Evolutionary conservation across 208 protist species (phyloP), one percentile per base, ranked within the genome.

Genomic region (Trypanosoma grayi): DNA sequence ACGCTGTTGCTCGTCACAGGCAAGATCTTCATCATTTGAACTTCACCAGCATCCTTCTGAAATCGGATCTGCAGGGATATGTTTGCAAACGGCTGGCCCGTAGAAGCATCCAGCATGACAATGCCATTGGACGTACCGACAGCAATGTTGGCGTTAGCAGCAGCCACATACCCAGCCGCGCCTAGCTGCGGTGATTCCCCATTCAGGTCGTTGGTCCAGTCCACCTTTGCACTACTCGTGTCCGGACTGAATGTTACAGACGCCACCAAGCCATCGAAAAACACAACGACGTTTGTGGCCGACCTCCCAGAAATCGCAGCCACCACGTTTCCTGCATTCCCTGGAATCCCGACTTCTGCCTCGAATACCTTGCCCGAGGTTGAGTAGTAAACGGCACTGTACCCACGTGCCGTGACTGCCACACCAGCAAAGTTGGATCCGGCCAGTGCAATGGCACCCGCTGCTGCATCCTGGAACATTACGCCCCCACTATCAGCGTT

Each of bases 81-180:
- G 48, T 51, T 69, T 30, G 25, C 8, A 45, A 69, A 60, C 20
- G 22, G 48, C n/a, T 52, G 28, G 11, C 55, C 52, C 6, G 30
- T 39, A 16, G 14, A 2, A 9, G 54, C 8, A n/a, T 58, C 28
- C 6, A 60, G 30, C 16, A 69, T 53, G 2, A 69, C 18, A 30
- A 69, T 40, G 25, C 62, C 62, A 33, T 60, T 69, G 14, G 6
- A 9, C 0, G 62, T 69, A 14, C 62, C 62, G 46, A 69, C 25
- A 22, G 57, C 50, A 69, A 69, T 47, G 52, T 37, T 54, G 1
- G 41, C 20, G 8, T 48, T 44, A 4, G 13, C 24, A 14, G 24
- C 48, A 37, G 7, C 48, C 3, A 51, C 22, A 54, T 61, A 69
- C 27, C 16, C 31, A 31, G 46, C 45, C 13, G 40, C 62, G 20